A percentile compares a stretch with the other conserved stretches of the same genome.
Conservation (phyloP, 257 asterid species). For the Plantago elongata region DNA sequence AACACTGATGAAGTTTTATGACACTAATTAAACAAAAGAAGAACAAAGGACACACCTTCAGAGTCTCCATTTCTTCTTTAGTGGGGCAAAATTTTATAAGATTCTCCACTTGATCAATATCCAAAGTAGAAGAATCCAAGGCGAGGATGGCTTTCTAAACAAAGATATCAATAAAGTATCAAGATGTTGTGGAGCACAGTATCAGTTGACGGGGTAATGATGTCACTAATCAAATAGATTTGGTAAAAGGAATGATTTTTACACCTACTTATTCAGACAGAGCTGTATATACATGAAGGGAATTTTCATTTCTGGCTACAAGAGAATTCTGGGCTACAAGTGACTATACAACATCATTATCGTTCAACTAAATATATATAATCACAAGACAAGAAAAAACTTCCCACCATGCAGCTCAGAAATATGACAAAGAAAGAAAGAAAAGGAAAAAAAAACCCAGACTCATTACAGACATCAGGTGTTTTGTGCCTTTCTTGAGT, state of each 20-base stretch:
- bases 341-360: neutral
- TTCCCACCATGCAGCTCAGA: neutral
- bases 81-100: slow-evolving; percentile 95
- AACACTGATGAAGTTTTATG: slow-evolving; percentile 4
- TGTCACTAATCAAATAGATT: too few species aligned
- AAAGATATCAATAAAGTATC: slow-evolving; percentile 19
- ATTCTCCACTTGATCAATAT: slow-evolving; percentile 99
- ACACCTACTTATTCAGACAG: too few species aligned
- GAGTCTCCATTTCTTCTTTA: slow-evolving; percentile 96
- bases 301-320: neutral
- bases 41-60: slow-evolving; percentile 47
- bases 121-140: slow-evolving; percentile 83
- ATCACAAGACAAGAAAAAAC: neutral
- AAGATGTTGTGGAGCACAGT: slow-evolving; percentile 16
- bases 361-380: neutral
- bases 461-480: neutral
- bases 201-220: too few species aligned
- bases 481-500: neutral
- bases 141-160: slow-evolving; percentile 80
- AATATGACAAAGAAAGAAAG: neutral
- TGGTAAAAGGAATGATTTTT: too few species aligned
- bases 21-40: slow-evolving; percentile 7
- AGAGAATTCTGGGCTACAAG: slow-evolving; percentile 3
- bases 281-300: neutral
- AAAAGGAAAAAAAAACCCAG: neutral